Evolutionary conservation across 2,329 filamentous ascomycete genomes (phyloP).

Genomic region (Lachnellula suecica): DNA sequence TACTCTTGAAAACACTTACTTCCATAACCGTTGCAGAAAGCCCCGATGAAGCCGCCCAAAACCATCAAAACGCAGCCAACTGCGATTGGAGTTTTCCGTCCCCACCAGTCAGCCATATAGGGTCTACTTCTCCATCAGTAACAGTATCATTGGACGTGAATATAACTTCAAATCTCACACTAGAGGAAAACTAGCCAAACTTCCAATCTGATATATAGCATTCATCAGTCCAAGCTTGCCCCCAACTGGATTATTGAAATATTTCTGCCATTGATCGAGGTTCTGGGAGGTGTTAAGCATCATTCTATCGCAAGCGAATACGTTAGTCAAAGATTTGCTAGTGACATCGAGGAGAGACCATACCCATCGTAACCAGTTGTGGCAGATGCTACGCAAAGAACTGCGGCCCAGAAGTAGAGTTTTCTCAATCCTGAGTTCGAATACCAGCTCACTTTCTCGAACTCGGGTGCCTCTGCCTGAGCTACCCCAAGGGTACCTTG

Average conservation of each 20-base stretch:
- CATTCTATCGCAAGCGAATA: slow-evolving; percentile 34
- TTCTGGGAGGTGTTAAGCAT: slow-evolving; percentile 59
- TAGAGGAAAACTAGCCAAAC: slow-evolving; percentile 37
- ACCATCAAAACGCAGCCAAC: slow-evolving; percentile 45
- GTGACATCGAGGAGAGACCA: too few relatives aligned
- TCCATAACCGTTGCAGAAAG: slow-evolving; percentile 41
- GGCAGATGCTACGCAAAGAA: slow-evolving; percentile 59
- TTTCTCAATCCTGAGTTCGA: slow-evolving; percentile 55
- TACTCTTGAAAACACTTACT: too few relatives aligned
- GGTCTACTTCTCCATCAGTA: too few relatives aligned
- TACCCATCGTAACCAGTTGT: slow-evolving; percentile 62
- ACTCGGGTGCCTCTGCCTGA: slow-evolving; percentile 46
- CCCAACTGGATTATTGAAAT: slow-evolving; percentile 43
- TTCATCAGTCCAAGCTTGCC: slow-evolving; percentile 43
- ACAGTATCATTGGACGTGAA: too few relatives aligned
- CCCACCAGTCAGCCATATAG: slow-evolving; percentile 44
- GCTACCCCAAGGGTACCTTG: slow-evolving; percentile 23
- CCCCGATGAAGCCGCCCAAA: slow-evolving; percentile 39
- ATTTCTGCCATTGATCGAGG: slow-evolving; percentile 51
- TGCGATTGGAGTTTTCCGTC: slow-evolving; percentile 41
- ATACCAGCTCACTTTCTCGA: slow-evolving; percentile 56
- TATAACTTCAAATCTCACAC: slow-evolving; percentile 26
- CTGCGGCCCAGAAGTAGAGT: slow-evolving; percentile 51
- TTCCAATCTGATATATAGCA: slow-evolving; percentile 42
- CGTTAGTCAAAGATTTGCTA: too few relatives aligned